phyloP scores from a whole-genome alignment of 2,329 filamentous ascomycete species.

The Aurifilum marmelostoma region DNA sequence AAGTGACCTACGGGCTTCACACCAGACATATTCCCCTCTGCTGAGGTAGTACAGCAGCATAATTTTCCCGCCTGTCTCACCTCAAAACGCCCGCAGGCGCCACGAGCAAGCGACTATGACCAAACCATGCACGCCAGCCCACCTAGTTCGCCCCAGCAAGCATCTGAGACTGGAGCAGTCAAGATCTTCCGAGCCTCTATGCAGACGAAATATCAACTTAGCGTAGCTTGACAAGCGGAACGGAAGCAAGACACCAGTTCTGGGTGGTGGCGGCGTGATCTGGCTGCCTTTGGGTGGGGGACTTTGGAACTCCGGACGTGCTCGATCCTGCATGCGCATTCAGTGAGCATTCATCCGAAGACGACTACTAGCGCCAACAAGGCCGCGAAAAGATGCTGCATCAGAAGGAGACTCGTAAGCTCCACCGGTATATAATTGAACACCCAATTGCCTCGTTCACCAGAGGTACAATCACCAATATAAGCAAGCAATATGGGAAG shows the following conservation, averaged over 20 bases:
- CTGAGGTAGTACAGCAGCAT: too few species aligned
- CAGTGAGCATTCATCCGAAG: too few species aligned
- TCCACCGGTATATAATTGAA: background rate
- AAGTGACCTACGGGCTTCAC: too few species aligned
- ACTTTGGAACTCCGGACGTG: too few species aligned
- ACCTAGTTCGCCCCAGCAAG: background rate
- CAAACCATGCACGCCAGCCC: too few species aligned
- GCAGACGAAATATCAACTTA: too few species aligned
- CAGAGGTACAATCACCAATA: background rate
- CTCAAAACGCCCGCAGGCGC: background rate
- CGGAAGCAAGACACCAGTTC: background rate
- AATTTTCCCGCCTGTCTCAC: background rate
- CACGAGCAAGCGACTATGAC: background rate
- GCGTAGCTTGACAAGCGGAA: too few species aligned
- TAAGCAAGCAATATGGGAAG: background rate
- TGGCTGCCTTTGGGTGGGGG: too few species aligned
- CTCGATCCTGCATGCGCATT: too few species aligned
- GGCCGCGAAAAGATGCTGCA: background rate
- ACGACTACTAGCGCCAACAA: too few species aligned
- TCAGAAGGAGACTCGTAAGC: background rate
- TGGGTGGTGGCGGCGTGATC: background rate
- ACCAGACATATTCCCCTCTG: too few species aligned
- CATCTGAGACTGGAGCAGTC: background rate
- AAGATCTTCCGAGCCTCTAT: background rate
- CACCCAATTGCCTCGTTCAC: background rate